These are phyloP conservation scores for Nakazawaea holstii DNA, from an alignment of 805 yeast species.

Conservation along the genomic window DNA sequence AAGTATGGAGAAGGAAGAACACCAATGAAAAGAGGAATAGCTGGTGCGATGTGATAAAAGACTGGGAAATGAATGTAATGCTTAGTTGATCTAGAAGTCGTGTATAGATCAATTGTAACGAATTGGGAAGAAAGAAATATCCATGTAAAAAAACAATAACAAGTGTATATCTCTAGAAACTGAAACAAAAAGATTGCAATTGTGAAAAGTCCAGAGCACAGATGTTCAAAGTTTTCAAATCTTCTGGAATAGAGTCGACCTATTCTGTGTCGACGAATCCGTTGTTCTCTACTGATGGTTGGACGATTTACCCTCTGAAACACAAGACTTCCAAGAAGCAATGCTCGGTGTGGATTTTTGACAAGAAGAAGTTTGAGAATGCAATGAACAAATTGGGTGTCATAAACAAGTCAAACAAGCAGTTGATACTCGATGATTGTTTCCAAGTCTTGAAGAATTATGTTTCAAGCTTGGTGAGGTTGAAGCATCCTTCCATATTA, in stretches of 20 bases:
- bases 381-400: conserved; percentile 45
- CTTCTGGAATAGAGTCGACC: conserved; percentile 56
- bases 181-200: no score
- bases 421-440: conserved; percentile 50
- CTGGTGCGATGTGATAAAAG: conserved; percentile 76
- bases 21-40: conserved; percentile 52
- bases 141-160: neutral
- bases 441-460: conserved; percentile 63
- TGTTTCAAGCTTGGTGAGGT: conserved; percentile 64
- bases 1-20: conserved; percentile 75
- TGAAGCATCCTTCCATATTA: conserved; percentile 86
- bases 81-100: conserved; percentile 31
- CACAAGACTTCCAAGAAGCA: conserved; percentile 52
- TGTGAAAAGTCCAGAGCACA: neutral
- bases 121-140: neutral
- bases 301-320: conserved; percentile 85
- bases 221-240: conserved; percentile 51
- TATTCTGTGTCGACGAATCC: conserved; percentile 71
- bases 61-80: conserved; percentile 86
- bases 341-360: conserved; percentile 84
- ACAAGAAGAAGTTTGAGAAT: conserved; percentile 68
- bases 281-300: conserved; percentile 68
- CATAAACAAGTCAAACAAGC: conserved; percentile 41
- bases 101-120: neutral
- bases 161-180: no score